Evolutionary conservation across 2,329 filamentous ascomycete genomes (phyloP).

Genomic region (Pseudogymnoascus sp.): DNA sequence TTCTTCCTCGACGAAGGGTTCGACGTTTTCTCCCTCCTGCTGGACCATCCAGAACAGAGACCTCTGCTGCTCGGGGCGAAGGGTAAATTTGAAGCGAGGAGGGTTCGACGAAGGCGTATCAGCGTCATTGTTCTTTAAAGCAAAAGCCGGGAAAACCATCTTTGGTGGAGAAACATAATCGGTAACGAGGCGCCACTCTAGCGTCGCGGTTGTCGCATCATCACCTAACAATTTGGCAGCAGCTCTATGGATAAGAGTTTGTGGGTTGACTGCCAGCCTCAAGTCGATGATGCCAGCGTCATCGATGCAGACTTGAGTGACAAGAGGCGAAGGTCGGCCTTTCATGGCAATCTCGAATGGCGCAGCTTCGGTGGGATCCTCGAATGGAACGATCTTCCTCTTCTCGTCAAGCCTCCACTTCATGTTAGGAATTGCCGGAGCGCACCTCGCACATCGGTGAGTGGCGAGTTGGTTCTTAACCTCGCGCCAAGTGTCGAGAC

Average conservation of each 20-base stretch:
- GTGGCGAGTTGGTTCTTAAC: not conserved
- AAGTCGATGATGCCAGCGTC: constrained; percentile 30
- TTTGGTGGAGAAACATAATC: constrained; percentile 33
- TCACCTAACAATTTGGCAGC: constrained; percentile 25
- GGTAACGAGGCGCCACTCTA: constrained; percentile 41
- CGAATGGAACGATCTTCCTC: constrained; percentile 36
- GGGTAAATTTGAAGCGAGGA: constrained; percentile 29
- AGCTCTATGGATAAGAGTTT: constrained; percentile 38
- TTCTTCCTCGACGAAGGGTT: constrained; percentile 45
- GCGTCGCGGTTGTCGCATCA: constrained; percentile 14
- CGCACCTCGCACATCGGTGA: constrained; percentile 26
- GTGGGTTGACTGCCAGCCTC: constrained; percentile 34
- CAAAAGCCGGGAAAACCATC: constrained; percentile 33
- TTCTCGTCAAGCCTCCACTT: constrained; percentile 30
- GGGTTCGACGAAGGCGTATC: constrained; percentile 30
- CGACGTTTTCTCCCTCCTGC: constrained; percentile 44
- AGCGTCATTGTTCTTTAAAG: constrained; percentile 35
- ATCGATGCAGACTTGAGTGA: constrained; percentile 31
- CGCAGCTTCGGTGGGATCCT: constrained; percentile 43
- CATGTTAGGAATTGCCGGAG: constrained; percentile 31
- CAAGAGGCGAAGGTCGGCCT: constrained; percentile 35
- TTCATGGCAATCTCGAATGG: constrained; percentile 45
- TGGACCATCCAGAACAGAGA: constrained; percentile 53
- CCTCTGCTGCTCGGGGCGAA: constrained; percentile 46
- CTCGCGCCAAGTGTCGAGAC: constrained; percentile 13